These are phyloP conservation scores for Pestalotiopsis sp. DNA, from an alignment of 2,329 filamentous ascomycete species.

Conservation along the genomic window DNA sequence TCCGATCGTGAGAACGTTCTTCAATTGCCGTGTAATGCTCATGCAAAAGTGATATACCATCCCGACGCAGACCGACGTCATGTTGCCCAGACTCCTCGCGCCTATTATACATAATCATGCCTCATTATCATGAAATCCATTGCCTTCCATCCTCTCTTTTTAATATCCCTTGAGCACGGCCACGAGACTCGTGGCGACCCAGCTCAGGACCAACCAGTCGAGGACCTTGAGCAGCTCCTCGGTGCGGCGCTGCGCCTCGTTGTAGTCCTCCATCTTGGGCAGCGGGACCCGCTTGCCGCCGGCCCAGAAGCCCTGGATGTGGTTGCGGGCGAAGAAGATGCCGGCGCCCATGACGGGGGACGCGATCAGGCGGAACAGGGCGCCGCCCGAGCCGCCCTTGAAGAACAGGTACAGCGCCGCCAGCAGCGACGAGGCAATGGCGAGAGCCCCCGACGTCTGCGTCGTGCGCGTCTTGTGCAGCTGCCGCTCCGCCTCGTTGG, in stretches of 20 bases:
- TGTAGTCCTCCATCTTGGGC: constrained; percentile 29
- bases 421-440: constrained; percentile 31
- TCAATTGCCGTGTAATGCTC: background rate
- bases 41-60: background rate
- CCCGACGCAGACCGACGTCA: background rate
- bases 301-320: constrained; percentile 26
- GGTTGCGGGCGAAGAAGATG: constrained; percentile 21
- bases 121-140: background rate
- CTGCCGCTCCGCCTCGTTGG: constrained; percentile 42
- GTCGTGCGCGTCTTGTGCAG: constrained; percentile 47
- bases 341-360: constrained; percentile 19
- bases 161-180: constrained; percentile 24
- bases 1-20: too few species aligned
- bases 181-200: constrained; percentile 23
- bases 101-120: background rate
- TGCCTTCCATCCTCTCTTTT: background rate
- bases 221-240: constrained; percentile 24
- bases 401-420: constrained; percentile 21
- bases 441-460: constrained; percentile 40
- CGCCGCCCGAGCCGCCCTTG: constrained; percentile 16
- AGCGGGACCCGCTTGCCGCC: constrained; percentile 22
- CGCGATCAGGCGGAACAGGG: constrained; percentile 19
- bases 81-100: background rate
- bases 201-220: constrained; percentile 24
- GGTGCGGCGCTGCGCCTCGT: constrained; percentile 27